Conservation (phyloP, 225 moss, liverwort and hornwort species). For the Neckera pumila region DNA sequence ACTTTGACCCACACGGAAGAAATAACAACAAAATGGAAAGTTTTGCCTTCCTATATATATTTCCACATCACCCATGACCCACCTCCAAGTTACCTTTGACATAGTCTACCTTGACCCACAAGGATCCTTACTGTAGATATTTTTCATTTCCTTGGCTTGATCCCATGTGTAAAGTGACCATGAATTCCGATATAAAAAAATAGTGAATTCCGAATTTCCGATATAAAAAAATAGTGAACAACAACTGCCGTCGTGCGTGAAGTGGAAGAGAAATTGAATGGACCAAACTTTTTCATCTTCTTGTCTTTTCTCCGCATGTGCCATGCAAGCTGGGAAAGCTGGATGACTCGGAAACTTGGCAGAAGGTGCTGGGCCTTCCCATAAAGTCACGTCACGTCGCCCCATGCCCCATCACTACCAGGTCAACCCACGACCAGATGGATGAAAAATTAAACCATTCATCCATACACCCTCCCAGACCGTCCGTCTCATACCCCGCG, state of each 20-base stretch:
- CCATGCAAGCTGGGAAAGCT: neutral
- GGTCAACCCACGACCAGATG: neutral
- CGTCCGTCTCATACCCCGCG: neutral
- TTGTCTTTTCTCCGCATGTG: neutral
- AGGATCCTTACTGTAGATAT: neutral
- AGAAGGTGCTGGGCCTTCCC: neutral
- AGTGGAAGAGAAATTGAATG: neutral
- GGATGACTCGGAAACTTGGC: neutral
- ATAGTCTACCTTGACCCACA: neutral
- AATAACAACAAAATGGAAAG: neutral
- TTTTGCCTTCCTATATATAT: accelerated
- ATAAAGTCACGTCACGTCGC: neutral
- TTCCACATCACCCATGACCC: neutral
- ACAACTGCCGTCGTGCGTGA: neutral
- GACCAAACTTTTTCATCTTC: neutral
- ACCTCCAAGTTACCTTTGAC: neutral
- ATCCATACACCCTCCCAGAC: neutral
- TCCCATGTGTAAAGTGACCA: neutral
- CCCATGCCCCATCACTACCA: too few species aligned
- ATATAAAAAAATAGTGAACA: neutral
- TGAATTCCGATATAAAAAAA: neutral
- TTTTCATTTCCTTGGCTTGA: too few species aligned
- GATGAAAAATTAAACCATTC: neutral
- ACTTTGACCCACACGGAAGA: accelerated
- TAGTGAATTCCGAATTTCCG: too few species aligned